Evolutionary conservation across 805 yeast species (phyloP).

Genomic region (Clavispora carvajalis): DNA sequence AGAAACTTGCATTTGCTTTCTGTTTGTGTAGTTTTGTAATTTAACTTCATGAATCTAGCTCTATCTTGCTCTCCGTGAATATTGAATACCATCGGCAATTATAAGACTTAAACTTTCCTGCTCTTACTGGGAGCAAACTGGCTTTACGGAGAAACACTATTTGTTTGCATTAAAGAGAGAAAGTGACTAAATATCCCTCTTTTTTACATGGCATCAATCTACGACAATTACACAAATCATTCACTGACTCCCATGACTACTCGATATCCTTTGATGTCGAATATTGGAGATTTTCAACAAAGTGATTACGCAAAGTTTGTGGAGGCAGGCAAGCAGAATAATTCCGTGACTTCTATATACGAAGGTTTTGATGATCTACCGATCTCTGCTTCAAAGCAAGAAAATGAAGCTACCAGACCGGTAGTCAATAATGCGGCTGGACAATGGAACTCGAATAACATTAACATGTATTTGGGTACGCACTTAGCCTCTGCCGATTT

Average conservation of each 20-base stretch:
- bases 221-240: not conserved
- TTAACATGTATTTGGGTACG: not conserved
- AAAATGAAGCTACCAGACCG: not conserved
- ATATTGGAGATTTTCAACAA: not conserved
- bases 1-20: not conserved
- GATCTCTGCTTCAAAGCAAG: not conserved
- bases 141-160: not conserved
- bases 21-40: not conserved
- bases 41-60: not conserved
- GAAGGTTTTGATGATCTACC: not conserved
- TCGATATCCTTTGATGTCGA: not conserved
- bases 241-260: not conserved
- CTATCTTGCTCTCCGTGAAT: not conserved
- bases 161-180: not conserved
- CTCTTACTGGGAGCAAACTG: not conserved
- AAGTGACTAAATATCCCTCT: not conserved
- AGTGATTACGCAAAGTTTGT: not conserved
- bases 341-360: not conserved
- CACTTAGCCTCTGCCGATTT: not conserved
- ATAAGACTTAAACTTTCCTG: not conserved
- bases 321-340: not conserved
- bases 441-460: not conserved
- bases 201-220: not conserved
- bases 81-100: not conserved
- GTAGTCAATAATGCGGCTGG: not conserved